Base-by-base conservation (phyloP, 2,329 filamentous ascomycete species). In the Aspergillus japonicus region DNA sequence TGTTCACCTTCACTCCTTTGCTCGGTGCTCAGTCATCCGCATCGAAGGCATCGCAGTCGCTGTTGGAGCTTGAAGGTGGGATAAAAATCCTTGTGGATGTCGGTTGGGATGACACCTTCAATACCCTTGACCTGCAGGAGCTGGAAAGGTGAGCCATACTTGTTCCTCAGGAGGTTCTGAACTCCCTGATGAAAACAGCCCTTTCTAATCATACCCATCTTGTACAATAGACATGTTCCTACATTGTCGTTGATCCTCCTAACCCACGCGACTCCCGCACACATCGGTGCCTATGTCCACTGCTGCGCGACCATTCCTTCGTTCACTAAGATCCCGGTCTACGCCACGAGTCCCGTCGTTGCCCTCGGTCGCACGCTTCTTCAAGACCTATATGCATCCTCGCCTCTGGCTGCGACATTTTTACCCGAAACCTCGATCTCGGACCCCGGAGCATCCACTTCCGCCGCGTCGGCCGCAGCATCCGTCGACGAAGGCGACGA, bases 1-100 rank as follows among this genome's bases (percentile, higher is more conserved):
- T 99, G 95, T 98, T 99, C 82, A 96, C 90, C 66, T 97, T 98
- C 78, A 96, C 90, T 71, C 88, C 95, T 50, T 83, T 99, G 59
- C 88, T 96, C 68, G 95, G 95, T 73, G 94, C 95, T 62, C 91
- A 96, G 71, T 93, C 91, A 54, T 74, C 73, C 5, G 86, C 90
- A 66, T 95, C 92, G 50, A 83, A 88, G 60, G 93, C 94, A 48
- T 96, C 92, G 64, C 92, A 97, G 75, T 98, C 95, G n/a, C 86
- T 99, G 39, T 82, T 99, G 51, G 94, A 98, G 80, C 89, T 99
- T 58, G 95, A 99, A 80, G 94, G 94, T 65, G 95, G 94, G 60
- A 89, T 99, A 78, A 98, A 98, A 77, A 87, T 99, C 55, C 84
- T 99, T 56, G 87, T 99, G 42, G 94, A 97, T 73, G 89, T 97